Evolutionary conservation across 164 flowering plant genomes (phyloP).

Genomic region (Warburgia ugandensis): DNA sequence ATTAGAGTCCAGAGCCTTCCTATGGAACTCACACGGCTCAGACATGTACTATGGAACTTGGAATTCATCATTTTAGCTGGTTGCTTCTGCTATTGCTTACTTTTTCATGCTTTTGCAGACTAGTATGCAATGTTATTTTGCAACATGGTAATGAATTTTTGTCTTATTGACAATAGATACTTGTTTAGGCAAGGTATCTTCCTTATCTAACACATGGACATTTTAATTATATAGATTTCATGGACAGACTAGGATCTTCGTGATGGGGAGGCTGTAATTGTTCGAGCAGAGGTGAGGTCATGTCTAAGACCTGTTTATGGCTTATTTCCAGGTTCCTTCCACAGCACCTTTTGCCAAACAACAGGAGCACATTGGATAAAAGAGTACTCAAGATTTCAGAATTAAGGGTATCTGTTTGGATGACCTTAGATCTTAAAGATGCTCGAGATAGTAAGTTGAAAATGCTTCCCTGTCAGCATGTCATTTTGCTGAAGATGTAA

Average conservation of each 20-base stretch:
- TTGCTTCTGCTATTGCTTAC: too few relatives aligned
- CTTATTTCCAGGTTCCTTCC: slow-evolving; percentile 58
- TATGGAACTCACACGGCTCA: too few relatives aligned
- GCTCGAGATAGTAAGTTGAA: too few relatives aligned
- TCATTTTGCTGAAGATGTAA: too few relatives aligned
- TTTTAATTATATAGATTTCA: slow-evolving; percentile 42
- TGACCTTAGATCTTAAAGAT: neutral
- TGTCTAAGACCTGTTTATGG: neutral
- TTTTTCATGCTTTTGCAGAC: too few relatives aligned
- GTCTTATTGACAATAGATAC: too few relatives aligned
- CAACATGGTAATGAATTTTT: too few relatives aligned
- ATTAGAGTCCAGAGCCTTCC: too few relatives aligned
- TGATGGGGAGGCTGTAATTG: slow-evolving; percentile 77
- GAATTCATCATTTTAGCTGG: too few relatives aligned
- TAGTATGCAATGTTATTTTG: too few relatives aligned
- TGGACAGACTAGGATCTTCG: slow-evolving; percentile 75
- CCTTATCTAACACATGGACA: neutral
- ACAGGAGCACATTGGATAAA: slow-evolving; percentile 48
- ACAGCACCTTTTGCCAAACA: slow-evolving; percentile 55
- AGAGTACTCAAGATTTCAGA: slow-evolving; percentile 68
- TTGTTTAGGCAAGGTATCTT: neutral
- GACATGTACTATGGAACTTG: too few relatives aligned
- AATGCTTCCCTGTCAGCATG: too few relatives aligned
- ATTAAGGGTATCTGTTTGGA: slow-evolving; percentile 67
- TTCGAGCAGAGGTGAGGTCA: slow-evolving; percentile 72